Evolutionary conservation across 129 eudicot genomes (phyloP).

Genomic region (Flaveria bidentis): DNA sequence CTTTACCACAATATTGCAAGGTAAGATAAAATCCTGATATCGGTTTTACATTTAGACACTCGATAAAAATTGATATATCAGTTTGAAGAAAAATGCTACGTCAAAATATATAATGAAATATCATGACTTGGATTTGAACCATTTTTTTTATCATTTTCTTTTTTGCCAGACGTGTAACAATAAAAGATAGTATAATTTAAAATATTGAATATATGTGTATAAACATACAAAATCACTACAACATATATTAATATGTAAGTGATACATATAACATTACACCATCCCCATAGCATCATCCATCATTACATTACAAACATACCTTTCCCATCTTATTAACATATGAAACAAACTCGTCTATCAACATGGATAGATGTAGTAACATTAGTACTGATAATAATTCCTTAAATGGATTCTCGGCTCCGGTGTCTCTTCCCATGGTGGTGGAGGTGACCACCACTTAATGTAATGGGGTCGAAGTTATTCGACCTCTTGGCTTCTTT

Average conservation of each 20-base stretch:
- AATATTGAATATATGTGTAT: too few species aligned
- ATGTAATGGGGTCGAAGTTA: constrained; percentile 60
- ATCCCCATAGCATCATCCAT: neutral
- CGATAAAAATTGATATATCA: too few species aligned
- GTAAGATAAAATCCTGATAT: too few species aligned
- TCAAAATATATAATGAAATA: too few species aligned
- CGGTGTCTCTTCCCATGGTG: constrained; percentile 57
- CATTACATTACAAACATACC: neutral
- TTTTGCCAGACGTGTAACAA: too few species aligned
- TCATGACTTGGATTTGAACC: too few species aligned
- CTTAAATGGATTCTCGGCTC: constrained; percentile 38
- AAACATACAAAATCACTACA: too few species aligned
- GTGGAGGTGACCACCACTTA: constrained; percentile 26
- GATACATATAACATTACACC: neutral
- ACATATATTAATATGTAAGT: neutral
- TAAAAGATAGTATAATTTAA: too few species aligned
- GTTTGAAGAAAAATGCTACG: too few species aligned
- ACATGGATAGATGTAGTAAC: constrained; percentile 11
- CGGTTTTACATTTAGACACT: too few species aligned
- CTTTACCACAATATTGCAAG: too few species aligned
- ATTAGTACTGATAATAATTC: neutral
- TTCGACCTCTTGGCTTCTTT: constrained; percentile 58
- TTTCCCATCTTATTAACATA: neutral
- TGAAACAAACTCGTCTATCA: neutral
- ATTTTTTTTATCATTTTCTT: too few species aligned